Percentiles rank a stretch among this genome's conserved stretches.
These are phyloP conservation scores for Porphyrellus cyaneotinctus DNA, from an alignment of 768 basidiomycete species.

Conservation along the genomic window DNA sequence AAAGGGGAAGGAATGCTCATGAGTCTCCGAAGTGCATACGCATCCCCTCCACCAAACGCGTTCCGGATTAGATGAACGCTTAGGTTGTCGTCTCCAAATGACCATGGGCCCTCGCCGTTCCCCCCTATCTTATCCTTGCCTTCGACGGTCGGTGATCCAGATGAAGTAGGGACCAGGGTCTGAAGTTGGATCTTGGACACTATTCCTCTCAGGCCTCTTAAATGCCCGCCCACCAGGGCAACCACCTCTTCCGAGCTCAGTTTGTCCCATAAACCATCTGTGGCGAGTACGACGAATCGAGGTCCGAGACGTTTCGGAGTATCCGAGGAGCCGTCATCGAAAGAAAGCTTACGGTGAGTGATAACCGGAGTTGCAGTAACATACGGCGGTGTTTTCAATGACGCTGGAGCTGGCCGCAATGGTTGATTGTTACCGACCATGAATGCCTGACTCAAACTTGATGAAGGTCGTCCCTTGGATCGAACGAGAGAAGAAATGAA, in stretches of 20 bases:
- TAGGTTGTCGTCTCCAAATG: slow-evolving; percentile 75
- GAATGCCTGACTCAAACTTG: slow-evolving; percentile 61
- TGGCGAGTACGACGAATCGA: slow-evolving; percentile 85
- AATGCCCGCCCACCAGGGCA: slow-evolving; percentile 76
- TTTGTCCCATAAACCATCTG: slow-evolving; percentile 79
- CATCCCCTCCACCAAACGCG: slow-evolving; percentile 84
- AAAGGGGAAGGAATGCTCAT: slow-evolving; percentile 82
- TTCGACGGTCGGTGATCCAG: slow-evolving; percentile 53
- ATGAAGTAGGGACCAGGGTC: slow-evolving; percentile 48
- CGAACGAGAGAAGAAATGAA: not conserved
- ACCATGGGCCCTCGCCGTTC: slow-evolving; percentile 54
- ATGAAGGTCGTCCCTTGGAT: not conserved
- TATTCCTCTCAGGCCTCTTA: slow-evolving; percentile 64
- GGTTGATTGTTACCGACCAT: slow-evolving; percentile 56
- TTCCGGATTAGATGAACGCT: slow-evolving; percentile 85
- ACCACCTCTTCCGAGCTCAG: slow-evolving; percentile 83
- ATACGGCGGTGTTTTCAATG: slow-evolving; percentile 88
- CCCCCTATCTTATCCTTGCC: slow-evolving; percentile 51
- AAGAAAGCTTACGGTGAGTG: slow-evolving; percentile 65
- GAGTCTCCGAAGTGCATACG: slow-evolving; percentile 48
- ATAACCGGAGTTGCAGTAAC: slow-evolving; percentile 83
- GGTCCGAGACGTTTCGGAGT: slow-evolving; percentile 25
- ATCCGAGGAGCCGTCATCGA: slow-evolving; percentile 33
- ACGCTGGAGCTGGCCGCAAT: slow-evolving; percentile 54
- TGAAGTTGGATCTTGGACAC: slow-evolving; percentile 58